Evolutionary conservation across 2,329 filamentous ascomycete species (phyloP).

Genomic region (Ramularia collo-cygni): DNA sequence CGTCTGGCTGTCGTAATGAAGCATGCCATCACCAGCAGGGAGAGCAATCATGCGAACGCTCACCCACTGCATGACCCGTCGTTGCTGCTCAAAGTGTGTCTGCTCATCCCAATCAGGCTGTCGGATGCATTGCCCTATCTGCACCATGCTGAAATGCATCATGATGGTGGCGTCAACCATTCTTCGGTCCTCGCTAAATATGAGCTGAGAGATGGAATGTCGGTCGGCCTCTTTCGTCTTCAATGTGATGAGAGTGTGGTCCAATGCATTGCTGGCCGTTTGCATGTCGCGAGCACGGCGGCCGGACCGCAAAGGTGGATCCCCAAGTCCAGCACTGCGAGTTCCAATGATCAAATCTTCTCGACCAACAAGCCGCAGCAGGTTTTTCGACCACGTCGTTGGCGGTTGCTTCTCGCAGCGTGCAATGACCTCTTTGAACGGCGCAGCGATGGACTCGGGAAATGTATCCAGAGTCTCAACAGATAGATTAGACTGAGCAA

Average conservation of each 20-base stretch:
- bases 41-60: slow-evolving; percentile 84
- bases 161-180: slow-evolving; percentile 78
- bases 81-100: slow-evolving; percentile 84
- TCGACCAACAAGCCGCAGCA: slow-evolving; percentile 71
- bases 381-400: slow-evolving; percentile 61
- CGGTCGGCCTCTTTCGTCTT: slow-evolving; percentile 73
- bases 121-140: slow-evolving; percentile 68
- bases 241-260: slow-evolving; percentile 60
- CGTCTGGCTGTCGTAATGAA: slow-evolving; percentile 80
- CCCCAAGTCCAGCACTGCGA: slow-evolving; percentile 26
- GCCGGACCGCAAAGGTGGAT: slow-evolving; percentile 5
- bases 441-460: slow-evolving; percentile 74
- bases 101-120: slow-evolving; percentile 76
- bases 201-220: slow-evolving; percentile 71
- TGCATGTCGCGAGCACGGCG: slow-evolving; percentile 58
- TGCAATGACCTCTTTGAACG: slow-evolving; percentile 77
- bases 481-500: slow-evolving; percentile 64
- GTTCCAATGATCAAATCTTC: slow-evolving; percentile 59
- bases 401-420: slow-evolving; percentile 78
- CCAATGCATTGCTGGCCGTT: slow-evolving; percentile 63
- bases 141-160: slow-evolving; percentile 75
- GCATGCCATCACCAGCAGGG: slow-evolving; percentile 75
- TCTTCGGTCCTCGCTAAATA: slow-evolving; percentile 87
- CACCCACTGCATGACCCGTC: slow-evolving; percentile 77
- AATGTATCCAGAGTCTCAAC: slow-evolving; percentile 67